These are phyloP conservation scores for Clitopilus passeckerianus DNA, from an alignment of 768 basidiomycete genomes.

Conservation along the genomic window DNA sequence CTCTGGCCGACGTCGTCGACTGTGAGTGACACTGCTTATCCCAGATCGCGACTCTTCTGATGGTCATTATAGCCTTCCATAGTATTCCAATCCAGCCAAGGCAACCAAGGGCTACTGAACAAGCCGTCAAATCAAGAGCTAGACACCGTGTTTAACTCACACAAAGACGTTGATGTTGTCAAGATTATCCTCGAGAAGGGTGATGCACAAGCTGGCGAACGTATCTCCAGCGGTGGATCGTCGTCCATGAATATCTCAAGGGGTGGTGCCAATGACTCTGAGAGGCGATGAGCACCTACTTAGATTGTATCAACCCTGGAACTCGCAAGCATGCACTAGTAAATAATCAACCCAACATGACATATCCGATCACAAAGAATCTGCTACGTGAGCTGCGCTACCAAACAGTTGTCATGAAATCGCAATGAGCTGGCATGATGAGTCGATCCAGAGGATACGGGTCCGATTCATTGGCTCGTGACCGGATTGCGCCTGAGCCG, in stretches of 20 bases:
- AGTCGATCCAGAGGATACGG: background rate
- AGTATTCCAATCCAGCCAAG: constrained; percentile 68
- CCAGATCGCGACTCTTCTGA: background rate
- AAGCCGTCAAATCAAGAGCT: constrained; percentile 81
- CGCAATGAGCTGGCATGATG: background rate
- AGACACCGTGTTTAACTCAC: constrained; percentile 63
- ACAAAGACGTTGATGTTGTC: constrained; percentile 62
- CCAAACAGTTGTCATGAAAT: too few species aligned
- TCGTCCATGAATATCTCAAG: constrained; percentile 17
- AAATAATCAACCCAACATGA: background rate
- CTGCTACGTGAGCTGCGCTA: too few species aligned
- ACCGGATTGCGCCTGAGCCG: background rate
- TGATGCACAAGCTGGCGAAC: constrained; percentile 48
- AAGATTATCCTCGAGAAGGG: constrained; percentile 59
- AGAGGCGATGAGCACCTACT: background rate
- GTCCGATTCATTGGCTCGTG: background rate
- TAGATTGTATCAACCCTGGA: background rate
- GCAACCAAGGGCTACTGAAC: constrained; percentile 71
- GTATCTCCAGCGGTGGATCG: constrained; percentile 19
- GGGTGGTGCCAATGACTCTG: constrained; percentile 10
- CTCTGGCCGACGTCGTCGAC: constrained; percentile 75
- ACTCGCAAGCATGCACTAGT: background rate
- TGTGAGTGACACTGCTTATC: constrained; percentile 39
- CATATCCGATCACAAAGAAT: background rate
- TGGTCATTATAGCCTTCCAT: constrained; percentile 50